Base-by-base conservation (phyloP, 345 rosid genomes). In the Clausena lansium region DNA sequence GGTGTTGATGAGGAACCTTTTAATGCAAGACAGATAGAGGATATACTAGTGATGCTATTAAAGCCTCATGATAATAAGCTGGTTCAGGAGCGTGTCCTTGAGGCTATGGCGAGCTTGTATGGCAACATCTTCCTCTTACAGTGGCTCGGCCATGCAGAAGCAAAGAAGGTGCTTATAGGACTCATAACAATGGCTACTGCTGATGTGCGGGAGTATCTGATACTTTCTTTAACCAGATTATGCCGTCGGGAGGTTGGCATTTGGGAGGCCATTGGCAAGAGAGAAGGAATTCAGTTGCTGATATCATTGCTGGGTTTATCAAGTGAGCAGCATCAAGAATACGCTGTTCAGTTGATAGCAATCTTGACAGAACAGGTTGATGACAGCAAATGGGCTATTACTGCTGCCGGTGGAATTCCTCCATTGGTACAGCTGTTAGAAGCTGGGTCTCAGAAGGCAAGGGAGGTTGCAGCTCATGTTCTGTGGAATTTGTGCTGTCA, bases 371-470 rank as follows among this genome's bases (percentile, higher is more conserved):
- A 91, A 70, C 92, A 90, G 85, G 93, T 87, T 73, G 98, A 90
- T 64, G 98, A 95, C 74, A 93, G 98, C 86, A 95, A 93, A 86
- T 95, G 98, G 98, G 98, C 98, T 50, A 85, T 95, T 81, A 95
- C 97, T 24, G 98, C 97, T 68, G 98, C 95, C 7, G 98, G 98
- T 76, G 98, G 98, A 69, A 95, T 95, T 82, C 98, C 98, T 82
- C 98, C 93, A 30, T 77, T 93, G 83, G 98, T 91, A 75, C 98
- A 91, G 82, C 79, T 95, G 79, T 76, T 95, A 33, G 98, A 91
- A 86, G 81, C 86, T 65, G 98, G 98, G 75, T 91, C 98, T 47
- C 93, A 88, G 75, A 90, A 85, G 86, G 94, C 97, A 55, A 88
- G 85, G 85, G 97, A 93, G 80, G 92, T 86, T 84, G 94, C 98